Conservation (phyloP, 305 asterid species). For the Solanum hybrid region DNA sequence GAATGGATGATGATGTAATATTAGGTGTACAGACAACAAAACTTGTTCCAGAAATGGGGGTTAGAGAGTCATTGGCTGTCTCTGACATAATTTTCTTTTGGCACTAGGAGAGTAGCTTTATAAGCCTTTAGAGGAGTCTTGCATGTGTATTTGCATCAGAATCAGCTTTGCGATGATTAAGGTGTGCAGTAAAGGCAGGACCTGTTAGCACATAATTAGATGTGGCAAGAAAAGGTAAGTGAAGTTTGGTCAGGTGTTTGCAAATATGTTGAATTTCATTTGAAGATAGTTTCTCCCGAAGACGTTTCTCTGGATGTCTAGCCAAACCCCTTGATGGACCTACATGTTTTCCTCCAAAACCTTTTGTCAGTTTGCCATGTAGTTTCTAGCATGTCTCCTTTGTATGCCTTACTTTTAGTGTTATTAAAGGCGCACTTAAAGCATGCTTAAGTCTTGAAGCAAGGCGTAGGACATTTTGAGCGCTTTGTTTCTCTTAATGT, state of each 20-base stretch:
- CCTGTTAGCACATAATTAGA: neutral
- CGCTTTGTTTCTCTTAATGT: neutral
- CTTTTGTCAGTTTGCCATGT: neutral
- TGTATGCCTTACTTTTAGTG: neutral
- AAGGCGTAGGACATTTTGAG: neutral
- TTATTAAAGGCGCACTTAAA: neutral
- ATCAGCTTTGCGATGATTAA: neutral
- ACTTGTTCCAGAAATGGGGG: neutral
- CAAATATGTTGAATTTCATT: neutral
- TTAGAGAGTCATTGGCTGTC: neutral
- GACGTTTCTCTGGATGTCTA: neutral
- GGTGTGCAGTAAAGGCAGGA: neutral
- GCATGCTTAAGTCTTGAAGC: neutral
- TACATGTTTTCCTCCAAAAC: neutral
- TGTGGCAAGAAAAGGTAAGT: neutral
- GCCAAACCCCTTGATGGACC: neutral
- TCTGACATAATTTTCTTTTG: neutral
- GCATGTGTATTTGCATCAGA: neutral
- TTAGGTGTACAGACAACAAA: neutral
- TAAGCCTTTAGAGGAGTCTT: neutral
- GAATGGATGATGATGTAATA: neutral
- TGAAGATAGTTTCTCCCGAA: neutral
- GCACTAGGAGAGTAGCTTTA: neutral
- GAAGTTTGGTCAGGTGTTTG: neutral
- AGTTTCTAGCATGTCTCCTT: neutral